Evolutionary conservation across 305 asterid genomes (phyloP).

Genomic region (Solanum aculeatissimum): DNA sequence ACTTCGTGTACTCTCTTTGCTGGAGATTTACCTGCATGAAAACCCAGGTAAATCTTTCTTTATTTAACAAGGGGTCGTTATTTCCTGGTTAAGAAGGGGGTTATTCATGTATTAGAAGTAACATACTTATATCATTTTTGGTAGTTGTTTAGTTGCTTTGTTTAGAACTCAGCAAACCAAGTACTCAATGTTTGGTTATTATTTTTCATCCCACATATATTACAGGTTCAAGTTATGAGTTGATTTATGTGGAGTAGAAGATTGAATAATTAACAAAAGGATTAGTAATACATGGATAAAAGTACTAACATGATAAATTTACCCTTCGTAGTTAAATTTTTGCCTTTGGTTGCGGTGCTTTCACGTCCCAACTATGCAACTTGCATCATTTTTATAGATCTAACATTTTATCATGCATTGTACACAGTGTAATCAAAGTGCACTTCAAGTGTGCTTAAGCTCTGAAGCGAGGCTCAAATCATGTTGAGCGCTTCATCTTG

Average conservation of each 20-base stretch:
- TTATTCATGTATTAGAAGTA: not conserved
- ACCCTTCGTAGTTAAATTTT: not conserved
- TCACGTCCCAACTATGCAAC: not conserved
- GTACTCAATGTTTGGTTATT: not conserved
- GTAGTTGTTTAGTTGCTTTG: not conserved
- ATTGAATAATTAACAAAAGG: not conserved
- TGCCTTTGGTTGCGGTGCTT: not conserved
- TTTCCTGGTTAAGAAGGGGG: not conserved
- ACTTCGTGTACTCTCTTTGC: slow-evolving; percentile 87
- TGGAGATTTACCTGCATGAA: slow-evolving; percentile 89
- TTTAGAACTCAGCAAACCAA: not conserved
- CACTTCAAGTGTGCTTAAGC: too few species aligned
- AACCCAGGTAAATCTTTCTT: slow-evolving; percentile 67
- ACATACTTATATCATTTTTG: not conserved
- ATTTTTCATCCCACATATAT: not conserved
- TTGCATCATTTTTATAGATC: not conserved
- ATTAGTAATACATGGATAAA: not conserved
- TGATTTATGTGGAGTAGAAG: not conserved
- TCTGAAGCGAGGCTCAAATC: too few species aligned
- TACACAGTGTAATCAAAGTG: too few species aligned
- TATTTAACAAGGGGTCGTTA: not conserved
- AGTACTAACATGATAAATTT: not conserved
- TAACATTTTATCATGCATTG: not conserved
- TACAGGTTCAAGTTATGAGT: not conserved
- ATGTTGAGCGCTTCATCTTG: too few species aligned